Base-by-base conservation (phyloP, 345 rosid genomes). In the Hibiscus syriacus region DNA sequence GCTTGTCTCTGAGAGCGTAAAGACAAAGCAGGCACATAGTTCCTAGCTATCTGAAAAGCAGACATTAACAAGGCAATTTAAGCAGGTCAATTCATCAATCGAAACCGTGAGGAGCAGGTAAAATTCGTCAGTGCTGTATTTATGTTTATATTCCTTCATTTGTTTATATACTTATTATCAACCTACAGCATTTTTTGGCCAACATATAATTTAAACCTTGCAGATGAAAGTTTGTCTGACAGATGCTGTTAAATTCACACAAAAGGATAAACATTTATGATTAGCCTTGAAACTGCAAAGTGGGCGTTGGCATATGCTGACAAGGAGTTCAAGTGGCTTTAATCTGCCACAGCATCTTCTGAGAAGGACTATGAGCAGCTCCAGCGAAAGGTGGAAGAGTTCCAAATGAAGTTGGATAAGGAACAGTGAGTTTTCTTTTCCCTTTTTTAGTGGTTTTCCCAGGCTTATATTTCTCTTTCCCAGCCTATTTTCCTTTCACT, bases 1-100 rank as follows among this genome's bases (percentile, higher is more conserved):
- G 99, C 92, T 94, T 73, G 99, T 94, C 67, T 94, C 99, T 23
- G 99, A 94, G 82, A 94, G 97, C 46, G 96, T 91, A 68, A 94
- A 91, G 85, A 79, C 85, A 59, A 94, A 91, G 85, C 87, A 91
- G 71, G 86, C 85, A 46, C 88, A 87, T 29, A 81, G 77, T 70
- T 56, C 76, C 69, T 80, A 84, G 56, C 84, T 91, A 27, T 86
- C 92, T 46, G 97, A 91, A 83, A 91, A 89, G 78, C 93, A 87
- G 77, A 81, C 82, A 13, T 79, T 81, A 61, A 70, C 82, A 38
- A 91, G 83, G 80, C 90, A 94, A 70, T 90, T 91, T 77, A 88
- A 87, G 72, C 90, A 85, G 77, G 76, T 84, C 39, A 87, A 81
- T 62, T 62, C 84, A 20, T 81, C 84, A 20, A 78, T 91, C 7